These are phyloP conservation scores for Diaporthe capsici DNA, from an alignment of 2,329 filamentous ascomycete species.

Conservation along the genomic window DNA sequence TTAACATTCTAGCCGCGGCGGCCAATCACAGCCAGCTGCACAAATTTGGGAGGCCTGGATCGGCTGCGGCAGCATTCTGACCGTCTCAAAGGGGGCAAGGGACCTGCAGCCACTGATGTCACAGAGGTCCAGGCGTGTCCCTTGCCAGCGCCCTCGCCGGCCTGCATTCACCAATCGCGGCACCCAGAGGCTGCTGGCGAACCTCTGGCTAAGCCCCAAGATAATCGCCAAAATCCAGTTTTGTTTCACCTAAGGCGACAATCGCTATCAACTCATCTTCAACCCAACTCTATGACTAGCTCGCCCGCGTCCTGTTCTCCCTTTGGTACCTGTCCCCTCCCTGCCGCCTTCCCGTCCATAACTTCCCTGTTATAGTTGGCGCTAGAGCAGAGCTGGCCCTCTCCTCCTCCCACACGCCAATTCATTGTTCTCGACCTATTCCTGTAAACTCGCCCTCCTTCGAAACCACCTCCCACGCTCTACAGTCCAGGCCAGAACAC, in stretches of 20 bases:
- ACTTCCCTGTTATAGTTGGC: slow-evolving; percentile 27
- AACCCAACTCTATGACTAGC: slow-evolving; percentile 27
- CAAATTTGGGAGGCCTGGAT: slow-evolving; percentile 27
- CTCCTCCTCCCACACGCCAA: not conserved
- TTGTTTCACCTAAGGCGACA: slow-evolving; percentile 14
- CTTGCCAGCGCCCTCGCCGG: not conserved
- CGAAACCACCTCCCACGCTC: not conserved
- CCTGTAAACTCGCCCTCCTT: slow-evolving; percentile 1
- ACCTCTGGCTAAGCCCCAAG: slow-evolving; percentile 10
- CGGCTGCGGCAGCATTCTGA: slow-evolving; percentile 7
- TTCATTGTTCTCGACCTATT: slow-evolving; percentile 21
- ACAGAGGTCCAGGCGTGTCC: slow-evolving; percentile 17
- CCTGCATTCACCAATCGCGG: slow-evolving; percentile 24
- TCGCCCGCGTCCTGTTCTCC: not conserved
- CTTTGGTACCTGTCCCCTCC: not conserved
- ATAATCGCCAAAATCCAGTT: slow-evolving; percentile 23
- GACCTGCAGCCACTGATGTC: slow-evolving; percentile 38
- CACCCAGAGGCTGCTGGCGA: not conserved
- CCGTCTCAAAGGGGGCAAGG: slow-evolving; percentile 23
- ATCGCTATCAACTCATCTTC: slow-evolving; percentile 33
- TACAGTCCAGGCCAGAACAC: not conserved
- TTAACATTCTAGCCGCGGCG: not conserved
- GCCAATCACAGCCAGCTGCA: slow-evolving; percentile 14
- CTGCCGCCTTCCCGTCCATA: slow-evolving; percentile 17
- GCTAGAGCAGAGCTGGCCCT: not conserved